Base-by-base conservation (phyloP, 805 yeast genomes). In the Yamadazyma kitorensis region DNA sequence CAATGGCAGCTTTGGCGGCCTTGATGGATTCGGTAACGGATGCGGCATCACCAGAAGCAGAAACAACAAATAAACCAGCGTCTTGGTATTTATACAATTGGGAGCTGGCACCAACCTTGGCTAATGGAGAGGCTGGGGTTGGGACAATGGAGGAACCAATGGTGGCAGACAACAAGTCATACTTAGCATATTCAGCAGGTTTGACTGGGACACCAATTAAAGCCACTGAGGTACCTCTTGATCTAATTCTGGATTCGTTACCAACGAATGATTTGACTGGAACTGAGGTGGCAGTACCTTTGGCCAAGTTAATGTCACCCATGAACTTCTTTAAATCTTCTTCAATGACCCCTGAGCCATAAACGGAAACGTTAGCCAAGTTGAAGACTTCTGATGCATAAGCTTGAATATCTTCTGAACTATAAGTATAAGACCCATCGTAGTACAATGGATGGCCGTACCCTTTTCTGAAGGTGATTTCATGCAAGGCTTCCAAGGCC, bases 401-500 rank as follows among this genome's bases (percentile, higher is more conserved):
- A 27, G 59, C 60, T 50, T 74, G 70, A 54, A 93, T 71, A 41
- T 82, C 87, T 35, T 80, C 87, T 48, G 78, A 68, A 28, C 78
- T 52, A 32, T 58, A 45, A 49, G 70, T 65, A 45, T 72, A 61
- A 45, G 74, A 72, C 42, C 86, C 84, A 59, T 84, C 83, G 58
- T 76, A 86, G 59, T 74, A 74, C 52, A 86, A 72, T 45, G 95
- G 82, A 64, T 82, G 78, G 54, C 96, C 97, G 53, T 86, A 78
- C 36, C 96, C 97, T 42, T 64, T 70, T 73, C 93, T 85, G 79
- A 84, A 93, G 32, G 95, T 78, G 41, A 80, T 67, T 49, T 78
- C 77, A 68, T 86, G 91, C 56, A 87, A 76, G 48, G 79, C 75
- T 65, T 88, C 96, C 43, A 79, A 60, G 27, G 93, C 95, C 43